Evolutionary conservation across 805 yeast genomes (phyloP), one percentile per base, ranked within the genome.

Genomic region (Huiozyma naganishii): DNA sequence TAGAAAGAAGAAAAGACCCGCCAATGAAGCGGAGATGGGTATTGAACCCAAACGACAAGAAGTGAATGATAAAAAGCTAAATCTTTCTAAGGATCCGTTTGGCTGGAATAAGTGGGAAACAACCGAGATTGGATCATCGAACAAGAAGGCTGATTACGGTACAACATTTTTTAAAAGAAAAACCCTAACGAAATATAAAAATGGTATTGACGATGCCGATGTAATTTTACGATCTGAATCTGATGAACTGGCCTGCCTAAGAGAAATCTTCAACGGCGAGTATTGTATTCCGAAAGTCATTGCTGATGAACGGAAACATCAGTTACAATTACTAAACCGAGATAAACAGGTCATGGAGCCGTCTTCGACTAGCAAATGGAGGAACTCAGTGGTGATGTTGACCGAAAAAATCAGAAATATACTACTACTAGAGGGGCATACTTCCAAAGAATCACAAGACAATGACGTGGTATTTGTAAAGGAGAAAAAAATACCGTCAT

Each of bases 261-360:
- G 59, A 43, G 50, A 54, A 41, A 52, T 68, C 12, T 63, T 59
- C 47, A 58, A 58, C 35, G 69, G 69, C 6, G 57, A 66, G 29
- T 65, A 65, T 41, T 52, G 50, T 36, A 55, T 67, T n/a, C 66
- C 71, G 6, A 49, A 54, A 17, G 45, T 57, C 2, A 48, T 52
- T 33, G 54, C 46, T 11, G 51, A 48, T 29, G 60, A 54, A 45
- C 61, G 48, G 48, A 55, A 50, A 30, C 51, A 42, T 12, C 65
- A 54, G 41, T 38, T 58, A 12, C 43, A 37, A 32, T 41, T 59
- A 30, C 27, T 61, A 32, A 50, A 52, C 29, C 43, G 46, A 32
- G 64, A 59, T 42, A 46, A 46, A 17, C 29, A 39, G 12, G 4
- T 23, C 7, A n/a, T 30, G 6, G 30, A 28, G 23, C 23, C 32